These are phyloP conservation scores for Lepidium sativum DNA, from an alignment of 345 rosid species.

Conservation along the genomic window DNA sequence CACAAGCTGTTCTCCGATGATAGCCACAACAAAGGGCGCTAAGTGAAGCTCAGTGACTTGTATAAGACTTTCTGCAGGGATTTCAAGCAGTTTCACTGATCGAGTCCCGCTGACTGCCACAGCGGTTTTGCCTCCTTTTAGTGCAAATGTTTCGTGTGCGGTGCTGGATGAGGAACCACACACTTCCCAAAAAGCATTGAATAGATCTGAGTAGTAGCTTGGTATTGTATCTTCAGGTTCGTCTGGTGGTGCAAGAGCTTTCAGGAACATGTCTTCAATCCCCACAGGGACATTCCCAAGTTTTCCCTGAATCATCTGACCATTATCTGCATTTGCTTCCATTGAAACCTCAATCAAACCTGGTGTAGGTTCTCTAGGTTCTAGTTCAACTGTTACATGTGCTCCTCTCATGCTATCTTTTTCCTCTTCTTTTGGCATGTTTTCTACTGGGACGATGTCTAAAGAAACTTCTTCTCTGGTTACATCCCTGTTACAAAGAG, in stretches of 20 bases:
- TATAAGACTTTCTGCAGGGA: slow-evolving; percentile 45
- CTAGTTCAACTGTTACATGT: slow-evolving; percentile 55
- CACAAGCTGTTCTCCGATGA: slow-evolving; percentile 66
- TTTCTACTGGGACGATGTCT: slow-evolving; percentile 39
- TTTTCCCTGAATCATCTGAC: slow-evolving; percentile 69
- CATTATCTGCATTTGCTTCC: slow-evolving; percentile 77
- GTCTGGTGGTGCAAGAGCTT: slow-evolving; percentile 57
- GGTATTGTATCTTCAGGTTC: slow-evolving; percentile 42
- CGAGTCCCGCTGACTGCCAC: slow-evolving; percentile 76
- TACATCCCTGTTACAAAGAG: slow-evolving; percentile 28
- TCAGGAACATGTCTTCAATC: slow-evolving; percentile 92
- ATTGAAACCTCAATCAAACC: slow-evolving; percentile 81
- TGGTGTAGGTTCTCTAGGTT: slow-evolving; percentile 86
- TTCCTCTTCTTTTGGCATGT: slow-evolving; percentile 40
- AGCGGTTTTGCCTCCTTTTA: slow-evolving; percentile 67
- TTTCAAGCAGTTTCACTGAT: slow-evolving; percentile 88
- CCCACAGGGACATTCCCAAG: slow-evolving; percentile 68
- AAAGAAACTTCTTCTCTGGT: slow-evolving; percentile 31
- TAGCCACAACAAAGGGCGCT: slow-evolving; percentile 63
- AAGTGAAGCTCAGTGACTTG: slow-evolving; percentile 46
- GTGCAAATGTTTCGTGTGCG: slow-evolving; percentile 64
- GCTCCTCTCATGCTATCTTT: slow-evolving; percentile 37
- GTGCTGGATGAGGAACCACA: slow-evolving; percentile 64
- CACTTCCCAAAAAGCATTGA: slow-evolving; percentile 82
- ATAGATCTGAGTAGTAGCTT: slow-evolving; percentile 50